These are phyloP conservation scores for Mucor racemosus DNA, from an alignment of 371 early-diverging fungal genomes.

Conservation along the genomic window DNA sequence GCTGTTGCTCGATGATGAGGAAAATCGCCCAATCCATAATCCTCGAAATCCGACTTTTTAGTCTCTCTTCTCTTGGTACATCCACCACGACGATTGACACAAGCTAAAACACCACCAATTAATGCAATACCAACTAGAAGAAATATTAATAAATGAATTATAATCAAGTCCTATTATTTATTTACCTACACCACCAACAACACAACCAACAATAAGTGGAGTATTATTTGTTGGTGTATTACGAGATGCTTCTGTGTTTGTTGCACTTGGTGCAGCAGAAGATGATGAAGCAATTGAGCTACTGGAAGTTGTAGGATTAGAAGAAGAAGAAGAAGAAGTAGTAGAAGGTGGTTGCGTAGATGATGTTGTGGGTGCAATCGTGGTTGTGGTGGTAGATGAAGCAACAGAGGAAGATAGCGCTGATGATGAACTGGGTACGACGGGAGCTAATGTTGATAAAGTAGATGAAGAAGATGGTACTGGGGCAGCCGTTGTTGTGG, in stretches of 20 bases:
- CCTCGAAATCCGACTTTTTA: conserved; percentile 43
- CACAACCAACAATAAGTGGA: conserved; percentile 41
- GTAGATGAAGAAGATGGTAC: conserved; percentile 1
- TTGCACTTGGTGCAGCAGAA: background rate
- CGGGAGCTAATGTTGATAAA: conserved; percentile 12
- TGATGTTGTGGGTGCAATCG: background rate
- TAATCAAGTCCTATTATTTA: background rate
- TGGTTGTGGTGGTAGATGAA: background rate
- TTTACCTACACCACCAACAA: conserved; percentile 52
- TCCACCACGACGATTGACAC: conserved; percentile 42
- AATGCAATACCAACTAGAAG: conserved; percentile 42
- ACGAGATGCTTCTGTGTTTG: background rate
- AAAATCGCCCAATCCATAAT: conserved; percentile 53
- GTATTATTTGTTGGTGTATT: conserved; percentile 24
- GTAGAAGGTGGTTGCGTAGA: background rate
- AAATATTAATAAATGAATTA: background rate
- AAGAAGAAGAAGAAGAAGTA: background rate
- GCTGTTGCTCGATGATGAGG: conserved; percentile 27
- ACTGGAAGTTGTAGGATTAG: background rate
- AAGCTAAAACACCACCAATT: conserved; percentile 48
- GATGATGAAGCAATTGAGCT: conserved; percentile 16
- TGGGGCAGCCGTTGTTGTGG: background rate
- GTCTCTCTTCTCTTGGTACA: conserved; percentile 32
- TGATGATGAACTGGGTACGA: conserved; percentile 3
- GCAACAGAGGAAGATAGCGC: conserved; percentile 1